Conservation (phyloP, 1,284 basidiomycete genomes). For the Testicularia cyperi region DNA sequence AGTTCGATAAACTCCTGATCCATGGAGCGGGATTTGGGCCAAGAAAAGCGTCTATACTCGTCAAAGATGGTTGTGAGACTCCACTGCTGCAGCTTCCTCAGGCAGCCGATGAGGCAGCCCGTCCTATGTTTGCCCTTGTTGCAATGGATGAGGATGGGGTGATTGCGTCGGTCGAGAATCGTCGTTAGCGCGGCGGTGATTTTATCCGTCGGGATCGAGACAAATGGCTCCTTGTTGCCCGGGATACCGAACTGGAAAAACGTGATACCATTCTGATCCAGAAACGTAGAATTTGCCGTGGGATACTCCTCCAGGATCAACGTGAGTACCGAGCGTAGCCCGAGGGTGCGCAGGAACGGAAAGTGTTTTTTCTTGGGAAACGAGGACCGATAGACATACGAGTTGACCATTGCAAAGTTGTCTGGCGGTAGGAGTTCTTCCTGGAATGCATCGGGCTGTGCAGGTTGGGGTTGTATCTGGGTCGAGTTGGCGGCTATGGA, state of each 20-base stretch:
- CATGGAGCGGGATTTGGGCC: constrained; percentile 64
- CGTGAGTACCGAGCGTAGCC: constrained; percentile 64
- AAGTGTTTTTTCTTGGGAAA: constrained; percentile 66
- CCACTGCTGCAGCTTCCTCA: constrained; percentile 65
- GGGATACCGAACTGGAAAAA: constrained; percentile 66
- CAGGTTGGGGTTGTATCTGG: no score
- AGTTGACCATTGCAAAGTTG: constrained; percentile 61
- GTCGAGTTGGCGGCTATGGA: background rate
- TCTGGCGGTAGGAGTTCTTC: constrained; percentile 54
- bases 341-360: constrained; percentile 64
- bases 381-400: constrained; percentile 63
- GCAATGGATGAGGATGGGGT: constrained; percentile 66
- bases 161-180: constrained; percentile 65
- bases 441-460: constrained; percentile 9
- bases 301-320: constrained; percentile 66
- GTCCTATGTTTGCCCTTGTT: constrained; percentile 68
- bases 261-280: constrained; percentile 61
- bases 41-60: constrained; percentile 65
- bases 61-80: constrained; percentile 65
- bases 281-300: constrained; percentile 63
- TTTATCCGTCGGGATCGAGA: constrained; percentile 64
- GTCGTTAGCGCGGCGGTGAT: constrained; percentile 65
- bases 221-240: constrained; percentile 64
- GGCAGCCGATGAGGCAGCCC: constrained; percentile 66
- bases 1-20: constrained; percentile 67